phyloP scores from a whole-genome alignment of 306 rosid genomes.

The Medicago arabica region DNA sequence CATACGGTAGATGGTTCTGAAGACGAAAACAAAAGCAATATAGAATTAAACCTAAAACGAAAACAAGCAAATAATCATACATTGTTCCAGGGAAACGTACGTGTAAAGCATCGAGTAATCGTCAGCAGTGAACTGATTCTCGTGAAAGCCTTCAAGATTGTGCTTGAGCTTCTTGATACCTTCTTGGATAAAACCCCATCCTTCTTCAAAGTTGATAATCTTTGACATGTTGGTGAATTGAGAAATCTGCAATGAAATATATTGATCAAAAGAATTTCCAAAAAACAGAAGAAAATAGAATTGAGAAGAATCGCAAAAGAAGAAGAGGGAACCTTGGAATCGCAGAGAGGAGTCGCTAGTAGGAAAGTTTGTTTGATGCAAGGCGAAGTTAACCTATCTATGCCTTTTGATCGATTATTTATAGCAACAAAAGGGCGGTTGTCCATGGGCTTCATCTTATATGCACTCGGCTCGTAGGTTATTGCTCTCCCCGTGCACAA shows the following conservation, averaged over 20 bases:
- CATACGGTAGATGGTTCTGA: neutral
- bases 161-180: slow-evolving; percentile 42
- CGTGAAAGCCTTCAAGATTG: neutral
- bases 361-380: no score
- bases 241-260: neutral
- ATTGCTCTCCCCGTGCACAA: no score
- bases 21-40: neutral
- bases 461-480: no score
- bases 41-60: neutral
- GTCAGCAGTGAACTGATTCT: neutral
- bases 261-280: no score
- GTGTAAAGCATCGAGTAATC: neutral
- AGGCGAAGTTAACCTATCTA: no score
- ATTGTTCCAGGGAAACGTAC: neutral
- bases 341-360: no score
- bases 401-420: no score
- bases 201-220: neutral
- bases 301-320: no score
- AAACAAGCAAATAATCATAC: neutral
- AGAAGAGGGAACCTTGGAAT: no score
- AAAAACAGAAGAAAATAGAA: no score
- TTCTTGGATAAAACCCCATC: neutral
- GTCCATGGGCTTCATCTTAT: no score
- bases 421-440: no score
- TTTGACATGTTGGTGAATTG: neutral